Evolutionary conservation across 2,329 filamentous ascomycete species (phyloP).

Genomic region (Neofusicoccum cordaticola): DNA sequence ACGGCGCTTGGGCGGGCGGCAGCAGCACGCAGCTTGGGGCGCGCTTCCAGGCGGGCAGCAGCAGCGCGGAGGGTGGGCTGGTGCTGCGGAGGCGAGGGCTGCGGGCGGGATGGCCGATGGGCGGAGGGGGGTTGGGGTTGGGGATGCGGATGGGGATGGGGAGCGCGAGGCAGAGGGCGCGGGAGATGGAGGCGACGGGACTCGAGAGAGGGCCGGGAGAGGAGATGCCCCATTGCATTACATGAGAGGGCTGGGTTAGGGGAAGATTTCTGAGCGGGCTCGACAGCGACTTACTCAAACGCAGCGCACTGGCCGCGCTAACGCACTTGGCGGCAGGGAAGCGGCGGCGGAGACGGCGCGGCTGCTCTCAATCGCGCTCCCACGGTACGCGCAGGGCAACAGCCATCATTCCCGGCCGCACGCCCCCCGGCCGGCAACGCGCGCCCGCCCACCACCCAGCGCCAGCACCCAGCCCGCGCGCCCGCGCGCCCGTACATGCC

Average conservation of each 20-base stretch:
- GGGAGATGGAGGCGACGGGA: constrained; percentile 14
- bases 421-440: neutral
- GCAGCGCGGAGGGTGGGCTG: neutral
- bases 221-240: constrained; percentile 11
- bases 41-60: neutral
- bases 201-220: constrained; percentile 14
- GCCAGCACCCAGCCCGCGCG: no score
- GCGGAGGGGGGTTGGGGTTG: neutral
- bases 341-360: neutral
- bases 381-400: constrained; percentile 7
- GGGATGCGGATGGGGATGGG: neutral
- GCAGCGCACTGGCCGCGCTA: neutral
- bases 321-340: constrained; percentile 1
- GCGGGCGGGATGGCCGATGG: neutral
- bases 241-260: constrained; percentile 15
- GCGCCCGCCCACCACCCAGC: neutral
- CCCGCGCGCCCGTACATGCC: no score
- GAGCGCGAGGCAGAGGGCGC: constrained; percentile 11
- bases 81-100: neutral
- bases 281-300: neutral
- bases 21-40: neutral
- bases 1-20: neutral
- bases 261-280: constrained; percentile 10
- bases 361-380: constrained; percentile 10
- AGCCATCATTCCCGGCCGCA: constrained; percentile 7